Percentiles rank a stretch among this genome's conserved stretches.
phyloP scores from a whole-genome alignment of 495 filamentous ascomycete genomes.

The Penicillium cosmopolitanum region DNA sequence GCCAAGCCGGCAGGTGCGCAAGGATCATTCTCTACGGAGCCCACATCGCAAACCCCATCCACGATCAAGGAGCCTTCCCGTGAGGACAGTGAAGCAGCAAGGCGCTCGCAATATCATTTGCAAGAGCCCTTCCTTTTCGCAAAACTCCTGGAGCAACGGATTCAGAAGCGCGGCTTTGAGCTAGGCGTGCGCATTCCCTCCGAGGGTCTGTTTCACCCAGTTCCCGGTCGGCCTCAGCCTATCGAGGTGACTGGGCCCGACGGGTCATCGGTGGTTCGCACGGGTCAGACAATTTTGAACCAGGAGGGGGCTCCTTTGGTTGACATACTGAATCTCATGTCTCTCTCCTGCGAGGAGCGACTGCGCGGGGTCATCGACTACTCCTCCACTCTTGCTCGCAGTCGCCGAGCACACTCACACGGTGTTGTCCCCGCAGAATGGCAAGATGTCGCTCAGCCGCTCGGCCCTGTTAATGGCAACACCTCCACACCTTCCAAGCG shows the following conservation, averaged over 20 bases:
- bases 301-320: constrained; percentile 66
- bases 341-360: constrained; percentile 73
- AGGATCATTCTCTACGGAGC: constrained; percentile 39
- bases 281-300: constrained; percentile 64
- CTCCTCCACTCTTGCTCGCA: constrained; percentile 63
- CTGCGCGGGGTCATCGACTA: constrained; percentile 72
- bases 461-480: constrained; percentile 36
- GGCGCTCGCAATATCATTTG: constrained; percentile 57
- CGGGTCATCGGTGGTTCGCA: constrained; percentile 57
- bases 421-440: constrained; percentile 72
- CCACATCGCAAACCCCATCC: constrained; percentile 33
- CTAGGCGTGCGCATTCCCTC: constrained; percentile 65
- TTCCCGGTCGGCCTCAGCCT: constrained; percentile 51
- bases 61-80: constrained; percentile 48
- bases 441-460: constrained; percentile 62
- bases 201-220: constrained; percentile 61
- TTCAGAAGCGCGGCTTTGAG: constrained; percentile 54
- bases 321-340: constrained; percentile 76
- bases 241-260: constrained; percentile 59
- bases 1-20: constrained; percentile 37
- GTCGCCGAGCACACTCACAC: constrained; percentile 70
- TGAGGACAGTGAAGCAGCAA: constrained; percentile 46
- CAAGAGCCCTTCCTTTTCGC: constrained; percentile 61
- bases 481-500: constrained; percentile 63
- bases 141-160: constrained; percentile 49